Evolutionary conservation across 2,329 filamentous ascomycete genomes (phyloP).

Genomic region (Ceratocystis alfenasii): DNA sequence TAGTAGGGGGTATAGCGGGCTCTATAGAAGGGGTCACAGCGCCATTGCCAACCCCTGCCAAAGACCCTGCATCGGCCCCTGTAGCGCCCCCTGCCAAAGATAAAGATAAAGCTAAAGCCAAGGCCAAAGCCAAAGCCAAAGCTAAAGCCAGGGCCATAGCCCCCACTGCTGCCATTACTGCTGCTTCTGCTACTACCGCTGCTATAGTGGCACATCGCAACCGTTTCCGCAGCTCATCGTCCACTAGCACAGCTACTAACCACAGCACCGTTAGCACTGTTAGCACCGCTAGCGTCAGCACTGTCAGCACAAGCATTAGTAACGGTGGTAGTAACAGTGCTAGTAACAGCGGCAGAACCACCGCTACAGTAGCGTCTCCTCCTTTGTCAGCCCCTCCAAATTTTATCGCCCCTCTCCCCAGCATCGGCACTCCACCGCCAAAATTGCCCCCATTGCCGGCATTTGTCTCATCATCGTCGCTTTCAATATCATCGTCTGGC

Average conservation of each 20-base stretch:
- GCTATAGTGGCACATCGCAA: not conserved
- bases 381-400: not conserved
- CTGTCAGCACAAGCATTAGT: not conserved
- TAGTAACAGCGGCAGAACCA: not conserved
- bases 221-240: constrained; percentile 1
- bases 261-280: constrained; percentile 7
- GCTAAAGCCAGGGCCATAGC: not conserved
- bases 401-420: constrained; percentile 7
- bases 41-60: not conserved
- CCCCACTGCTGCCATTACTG: too few relatives aligned
- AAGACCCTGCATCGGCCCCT: not conserved
- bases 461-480: not conserved
- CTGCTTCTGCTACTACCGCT: too few relatives aligned
- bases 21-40: constrained; percentile 1
- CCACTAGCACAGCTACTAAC: constrained; percentile 11
- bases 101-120: not conserved
- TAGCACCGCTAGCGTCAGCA: not conserved
- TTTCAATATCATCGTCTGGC: not conserved
- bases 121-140: not conserved
- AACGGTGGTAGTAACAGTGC: not conserved
- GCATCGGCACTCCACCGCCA: constrained; percentile 15
- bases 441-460: constrained; percentile 12
- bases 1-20: not conserved
- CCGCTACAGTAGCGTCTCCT: not conserved
- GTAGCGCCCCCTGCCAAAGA: not conserved